Evolutionary conservation across 2,329 filamentous ascomycete genomes (phyloP).

Genomic region (Parastagonospora nodorum): DNA sequence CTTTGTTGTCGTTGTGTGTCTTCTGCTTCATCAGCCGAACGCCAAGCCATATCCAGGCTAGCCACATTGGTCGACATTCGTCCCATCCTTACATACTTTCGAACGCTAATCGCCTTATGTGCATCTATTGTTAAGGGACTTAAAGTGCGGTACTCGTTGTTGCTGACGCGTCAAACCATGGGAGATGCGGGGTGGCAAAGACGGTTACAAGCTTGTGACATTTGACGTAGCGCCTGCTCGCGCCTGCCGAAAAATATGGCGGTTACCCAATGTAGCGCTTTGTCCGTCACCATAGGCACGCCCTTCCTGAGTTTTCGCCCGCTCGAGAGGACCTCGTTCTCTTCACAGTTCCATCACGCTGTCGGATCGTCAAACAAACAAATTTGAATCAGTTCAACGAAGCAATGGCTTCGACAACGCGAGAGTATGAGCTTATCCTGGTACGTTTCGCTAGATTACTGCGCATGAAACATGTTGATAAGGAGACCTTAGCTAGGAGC

Average conservation of each 20-base stretch:
- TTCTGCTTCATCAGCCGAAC: background rate
- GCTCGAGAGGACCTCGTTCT: constrained; percentile 10
- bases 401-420: constrained; percentile 37
- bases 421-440: constrained; percentile 68
- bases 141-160: too few relatives aligned
- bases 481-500: background rate
- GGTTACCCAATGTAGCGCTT: constrained; percentile 26
- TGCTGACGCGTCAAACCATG: too few relatives aligned
- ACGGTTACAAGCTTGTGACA: constrained; percentile 1
- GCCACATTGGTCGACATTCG: too few relatives aligned
- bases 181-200: constrained; percentile 1
- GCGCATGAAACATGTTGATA: too few relatives aligned
- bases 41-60: too few relatives aligned
- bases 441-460: constrained; percentile 57
- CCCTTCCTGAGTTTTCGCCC: constrained; percentile 12
- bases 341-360: constrained; percentile 7
- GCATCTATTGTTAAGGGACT: too few relatives aligned
- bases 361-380: constrained; percentile 5
- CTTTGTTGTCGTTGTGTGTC: constrained; percentile 5
- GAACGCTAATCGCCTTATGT: too few relatives aligned
- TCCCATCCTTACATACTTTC: too few relatives aligned
- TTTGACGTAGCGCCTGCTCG: constrained; percentile 8
- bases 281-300: constrained; percentile 20
- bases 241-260: constrained; percentile 21
- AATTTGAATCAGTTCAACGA: constrained; percentile 5